Evolutionary conservation across 345 rosid species (phyloP), one percentile per base, ranked within the genome.

Genomic region (Microcos paniculata): DNA sequence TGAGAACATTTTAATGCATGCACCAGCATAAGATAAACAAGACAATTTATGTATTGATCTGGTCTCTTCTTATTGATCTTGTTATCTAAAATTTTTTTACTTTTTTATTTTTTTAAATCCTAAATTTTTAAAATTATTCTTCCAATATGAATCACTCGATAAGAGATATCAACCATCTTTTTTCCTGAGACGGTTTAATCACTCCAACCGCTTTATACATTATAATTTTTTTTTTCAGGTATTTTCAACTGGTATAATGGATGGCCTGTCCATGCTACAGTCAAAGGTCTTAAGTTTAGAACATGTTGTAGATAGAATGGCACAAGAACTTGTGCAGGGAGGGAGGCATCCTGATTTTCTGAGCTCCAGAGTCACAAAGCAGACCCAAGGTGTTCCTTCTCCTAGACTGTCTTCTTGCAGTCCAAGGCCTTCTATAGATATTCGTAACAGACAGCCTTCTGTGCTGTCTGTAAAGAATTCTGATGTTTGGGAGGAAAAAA

Each of bases 271-370:
- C 8, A 74, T 78, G 79, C 79, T 94, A 78, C 89, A 89, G 79
- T 89, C 94, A n/a, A 94, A 91, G 81, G 91, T 94, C 35, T 80
- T 83, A 52, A 85, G 86, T 85, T 82, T 94, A 80, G 98, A 92
- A 80, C 85, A 87, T 83, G 91, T 85, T 72, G 87, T 90, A 59
- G 94, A 86, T 74, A 76, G 84, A 73, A 88, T 91, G 55, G 79
- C 82, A 62, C 86, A 75, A 70, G 87, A 78, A 61, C 68, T 84
- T 67, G 68, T 81, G 79, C 80, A 78, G 45, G 81, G 84, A 0
- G 84, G 79, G 8, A 81, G 83, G 43, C 71, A 73, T 83, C 65
- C 91, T 52, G 84, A 86, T 80, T 77, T 77, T 38, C 80, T 77
- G 14, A 79, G 81, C 78, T 85, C 90, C 62, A 86, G 80, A 79